phyloP scores from a whole-genome alignment of 371 early-diverging fungal genomes.

The Mortierella sp. region DNA sequence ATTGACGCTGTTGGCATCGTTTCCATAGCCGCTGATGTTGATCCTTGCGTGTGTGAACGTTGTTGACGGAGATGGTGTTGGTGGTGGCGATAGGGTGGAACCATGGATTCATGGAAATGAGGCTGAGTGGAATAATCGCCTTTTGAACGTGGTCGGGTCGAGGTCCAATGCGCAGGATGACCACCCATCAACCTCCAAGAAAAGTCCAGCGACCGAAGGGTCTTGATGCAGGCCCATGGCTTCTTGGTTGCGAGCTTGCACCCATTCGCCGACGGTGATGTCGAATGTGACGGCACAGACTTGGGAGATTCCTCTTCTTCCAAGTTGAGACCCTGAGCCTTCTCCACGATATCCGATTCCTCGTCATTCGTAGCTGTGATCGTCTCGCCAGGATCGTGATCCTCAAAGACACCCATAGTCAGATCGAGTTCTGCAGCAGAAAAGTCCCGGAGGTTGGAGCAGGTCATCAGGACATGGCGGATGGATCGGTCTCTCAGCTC shows the following conservation, averaged over 20 bases:
- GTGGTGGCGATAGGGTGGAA: slow-evolving; percentile 7
- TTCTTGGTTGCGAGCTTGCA: background rate
- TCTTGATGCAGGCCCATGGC: slow-evolving; percentile 16
- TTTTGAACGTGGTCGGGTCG: background rate
- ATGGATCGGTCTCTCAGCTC: slow-evolving; percentile 21
- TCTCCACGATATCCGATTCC: background rate
- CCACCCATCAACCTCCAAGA: slow-evolving; percentile 15
- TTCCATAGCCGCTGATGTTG: background rate
- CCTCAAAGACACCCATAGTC: slow-evolving; percentile 36
- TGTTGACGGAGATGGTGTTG: background rate
- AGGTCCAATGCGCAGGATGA: background rate
- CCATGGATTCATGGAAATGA: background rate
- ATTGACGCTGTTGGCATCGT: no score
- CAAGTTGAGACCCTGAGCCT: background rate
- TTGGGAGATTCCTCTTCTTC: background rate
- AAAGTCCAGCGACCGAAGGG: slow-evolving; percentile 17
- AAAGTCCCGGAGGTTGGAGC: slow-evolving; percentile 9
- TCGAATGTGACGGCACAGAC: background rate
- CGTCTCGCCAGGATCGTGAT: background rate
- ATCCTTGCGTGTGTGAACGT: background rate
- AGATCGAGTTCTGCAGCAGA: slow-evolving; percentile 36
- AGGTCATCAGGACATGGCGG: slow-evolving; percentile 41
- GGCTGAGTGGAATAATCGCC: no score
- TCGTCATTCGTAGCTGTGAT: background rate
- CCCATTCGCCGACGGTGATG: background rate